phyloP scores from a whole-genome alignment of 2,329 filamentous ascomycete genomes.

The Meredithiella fracta region DNA sequence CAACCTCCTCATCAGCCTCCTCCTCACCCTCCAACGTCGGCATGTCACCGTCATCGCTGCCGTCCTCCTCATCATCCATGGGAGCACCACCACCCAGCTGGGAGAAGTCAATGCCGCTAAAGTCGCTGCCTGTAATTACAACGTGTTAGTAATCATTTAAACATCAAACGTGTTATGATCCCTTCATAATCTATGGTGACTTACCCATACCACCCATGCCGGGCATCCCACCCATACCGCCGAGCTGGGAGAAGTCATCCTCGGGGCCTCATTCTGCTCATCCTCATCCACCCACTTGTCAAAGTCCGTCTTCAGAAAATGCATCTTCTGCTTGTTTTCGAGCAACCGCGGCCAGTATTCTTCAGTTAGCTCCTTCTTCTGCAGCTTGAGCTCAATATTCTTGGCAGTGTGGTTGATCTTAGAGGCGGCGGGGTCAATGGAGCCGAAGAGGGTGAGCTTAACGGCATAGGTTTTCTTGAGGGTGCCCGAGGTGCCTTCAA shows the following conservation, averaged over 20 bases:
- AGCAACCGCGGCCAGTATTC: slow-evolving; percentile 93
- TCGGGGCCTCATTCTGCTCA: slow-evolving; percentile 86
- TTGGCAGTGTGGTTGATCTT: slow-evolving; percentile 79
- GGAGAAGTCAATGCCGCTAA: slow-evolving; percentile 83
- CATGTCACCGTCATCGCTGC: slow-evolving; percentile 59
- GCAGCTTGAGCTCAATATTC: slow-evolving; percentile 76
- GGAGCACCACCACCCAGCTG: slow-evolving; percentile 54
- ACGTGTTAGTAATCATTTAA: neutral
- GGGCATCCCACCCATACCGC: slow-evolving; percentile 41
- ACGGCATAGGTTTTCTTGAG: slow-evolving; percentile 80
- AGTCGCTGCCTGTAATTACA: slow-evolving; percentile 36
- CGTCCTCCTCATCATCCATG: slow-evolving; percentile 26
- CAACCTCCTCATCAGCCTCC: slow-evolving; percentile 27
- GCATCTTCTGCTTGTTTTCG: slow-evolving; percentile 76
- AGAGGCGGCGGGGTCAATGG: slow-evolving; percentile 73
- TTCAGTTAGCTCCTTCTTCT: slow-evolving; percentile 91
- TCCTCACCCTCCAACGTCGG: slow-evolving; percentile 57
- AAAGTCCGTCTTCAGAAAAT: slow-evolving; percentile 97
- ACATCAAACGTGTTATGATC: neutral
- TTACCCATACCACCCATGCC: slow-evolving; percentile 26
- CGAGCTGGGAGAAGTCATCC: slow-evolving; percentile 59
- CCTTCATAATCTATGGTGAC: neutral
- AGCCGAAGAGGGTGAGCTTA: slow-evolving; percentile 71
- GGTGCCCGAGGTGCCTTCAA: slow-evolving; percentile 65
- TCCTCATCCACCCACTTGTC: slow-evolving; percentile 99